phyloP scores from a whole-genome alignment of 257 asterid genomes.

The Solanum ossicruentum region DNA sequence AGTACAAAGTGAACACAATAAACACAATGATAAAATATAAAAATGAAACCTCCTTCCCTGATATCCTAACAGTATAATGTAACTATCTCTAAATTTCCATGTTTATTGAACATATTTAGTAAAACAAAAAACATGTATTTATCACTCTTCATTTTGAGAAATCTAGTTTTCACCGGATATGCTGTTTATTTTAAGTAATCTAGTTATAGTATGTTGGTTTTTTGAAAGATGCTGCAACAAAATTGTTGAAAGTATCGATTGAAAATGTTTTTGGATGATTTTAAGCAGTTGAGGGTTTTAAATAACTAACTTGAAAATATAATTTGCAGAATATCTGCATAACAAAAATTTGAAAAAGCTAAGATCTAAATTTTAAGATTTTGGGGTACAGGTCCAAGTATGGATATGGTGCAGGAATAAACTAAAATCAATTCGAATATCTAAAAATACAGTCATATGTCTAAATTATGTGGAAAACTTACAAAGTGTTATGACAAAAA shows the following conservation, averaged over 20 bases:
- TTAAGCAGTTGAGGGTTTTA: not conserved
- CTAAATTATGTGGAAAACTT: no score
- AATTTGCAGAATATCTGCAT: not conserved
- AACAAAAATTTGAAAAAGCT: not conserved
- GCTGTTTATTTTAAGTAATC: not conserved
- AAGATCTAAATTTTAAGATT: not conserved
- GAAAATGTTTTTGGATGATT: not conserved
- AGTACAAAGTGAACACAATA: not conserved
- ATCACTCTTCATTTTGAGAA: not conserved
- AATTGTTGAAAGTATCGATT: not conserved
- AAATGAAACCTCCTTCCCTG: not conserved
- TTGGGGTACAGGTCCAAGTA: no score
- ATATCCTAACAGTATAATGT: not conserved
- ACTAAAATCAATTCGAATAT: no score
- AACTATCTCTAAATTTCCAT: not conserved
- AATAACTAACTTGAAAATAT: not conserved
- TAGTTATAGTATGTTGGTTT: not conserved
- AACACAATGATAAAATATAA: not conserved
- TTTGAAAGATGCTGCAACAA: not conserved
- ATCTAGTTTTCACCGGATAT: not conserved
- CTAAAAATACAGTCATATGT: no score
- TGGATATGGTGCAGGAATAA: no score
- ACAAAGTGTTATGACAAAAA: no score
- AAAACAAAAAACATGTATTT: not conserved
- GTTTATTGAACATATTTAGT: not conserved